A percentile compares a stretch with the other conserved stretches of the same genome.
phyloP scores from a whole-genome alignment of 768 basidiomycete species.

The Suillus plorans region DNA sequence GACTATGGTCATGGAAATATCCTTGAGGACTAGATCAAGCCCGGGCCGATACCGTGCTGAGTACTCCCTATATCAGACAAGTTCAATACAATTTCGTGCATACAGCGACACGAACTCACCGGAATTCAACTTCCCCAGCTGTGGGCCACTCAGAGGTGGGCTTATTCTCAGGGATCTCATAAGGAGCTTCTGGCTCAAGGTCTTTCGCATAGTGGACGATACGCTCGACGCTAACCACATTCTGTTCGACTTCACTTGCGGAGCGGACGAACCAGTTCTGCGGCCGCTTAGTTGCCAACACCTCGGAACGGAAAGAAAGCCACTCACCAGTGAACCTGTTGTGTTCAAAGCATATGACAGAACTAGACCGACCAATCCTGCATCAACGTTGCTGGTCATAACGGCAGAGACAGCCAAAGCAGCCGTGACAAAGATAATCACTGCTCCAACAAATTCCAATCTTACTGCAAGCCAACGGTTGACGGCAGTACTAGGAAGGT shows the following conservation, averaged over 20 bases:
- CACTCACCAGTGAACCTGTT: conserved; percentile 72
- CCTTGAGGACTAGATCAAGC: conserved; percentile 76
- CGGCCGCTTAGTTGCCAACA: conserved; percentile 3
- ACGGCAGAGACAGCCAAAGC: conserved; percentile 66
- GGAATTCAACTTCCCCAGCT: conserved; percentile 71
- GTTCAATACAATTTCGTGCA: conserved; percentile 3
- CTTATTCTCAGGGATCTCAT: conserved; percentile 59
- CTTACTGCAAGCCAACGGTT: conserved; percentile 86
- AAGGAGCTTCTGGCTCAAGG: conserved; percentile 71
- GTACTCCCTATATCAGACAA: conserved; percentile 49
- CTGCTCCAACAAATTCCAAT: conserved; percentile 79
- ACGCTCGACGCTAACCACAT: conserved; percentile 87
- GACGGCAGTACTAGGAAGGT: conserved; percentile 66
- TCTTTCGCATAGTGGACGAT: conserved; percentile 75
- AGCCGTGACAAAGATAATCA: conserved; percentile 76
- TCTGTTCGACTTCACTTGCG: conserved; percentile 87
- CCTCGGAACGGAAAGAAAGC: background rate
- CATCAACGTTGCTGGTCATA: conserved; percentile 77
- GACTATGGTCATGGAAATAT: conserved; percentile 71
- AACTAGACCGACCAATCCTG: conserved; percentile 84
- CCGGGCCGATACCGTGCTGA: conserved; percentile 79
- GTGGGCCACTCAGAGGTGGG: conserved; percentile 69
- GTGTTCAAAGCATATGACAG: conserved; percentile 83
- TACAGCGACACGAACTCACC: conserved; percentile 38
- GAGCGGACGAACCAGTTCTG: conserved; percentile 84